Evolutionary conservation across 306 rosid species (phyloP).

Genomic region (Trichosanthes cucumerina): DNA sequence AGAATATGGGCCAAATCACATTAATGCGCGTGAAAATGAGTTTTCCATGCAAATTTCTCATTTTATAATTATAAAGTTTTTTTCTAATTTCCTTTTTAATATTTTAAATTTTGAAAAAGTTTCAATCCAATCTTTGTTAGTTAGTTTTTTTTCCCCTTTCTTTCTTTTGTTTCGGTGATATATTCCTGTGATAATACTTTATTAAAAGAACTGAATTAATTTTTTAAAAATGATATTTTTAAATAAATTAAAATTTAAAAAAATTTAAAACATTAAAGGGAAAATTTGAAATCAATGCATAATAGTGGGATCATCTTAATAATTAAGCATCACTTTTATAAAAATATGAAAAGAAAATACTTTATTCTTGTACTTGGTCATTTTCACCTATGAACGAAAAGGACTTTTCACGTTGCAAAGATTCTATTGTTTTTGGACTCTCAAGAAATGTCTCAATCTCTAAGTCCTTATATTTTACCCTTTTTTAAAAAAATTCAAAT

Average conservation of each 20-base stretch:
- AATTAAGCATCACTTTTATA: background rate
- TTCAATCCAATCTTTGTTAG: background rate
- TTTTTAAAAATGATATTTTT: too few species aligned
- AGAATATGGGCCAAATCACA: too few species aligned
- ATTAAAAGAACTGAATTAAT: too few species aligned
- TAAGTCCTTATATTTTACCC: background rate
- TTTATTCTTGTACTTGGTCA: background rate
- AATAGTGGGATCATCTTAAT: background rate
- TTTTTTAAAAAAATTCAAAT: background rate
- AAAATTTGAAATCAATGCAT: background rate
- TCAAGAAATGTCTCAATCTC: background rate
- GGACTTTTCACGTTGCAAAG: background rate
- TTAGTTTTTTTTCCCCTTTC: background rate
- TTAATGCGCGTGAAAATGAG: too few species aligned
- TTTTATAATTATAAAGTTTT: too few species aligned
- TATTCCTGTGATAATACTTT: background rate
- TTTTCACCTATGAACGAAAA: background rate
- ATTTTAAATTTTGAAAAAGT: background rate
- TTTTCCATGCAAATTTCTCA: too few species aligned
- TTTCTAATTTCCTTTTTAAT: background rate
- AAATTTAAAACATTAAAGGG: background rate
- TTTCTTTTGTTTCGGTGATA: background rate
- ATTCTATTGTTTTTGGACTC: background rate
- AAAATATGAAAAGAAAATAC: background rate
- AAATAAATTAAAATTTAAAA: too few species aligned